These are phyloP conservation scores for Scytalidium sp. DNA, from an alignment of 2,329 filamentous ascomycete genomes.

Conservation along the genomic window DNA sequence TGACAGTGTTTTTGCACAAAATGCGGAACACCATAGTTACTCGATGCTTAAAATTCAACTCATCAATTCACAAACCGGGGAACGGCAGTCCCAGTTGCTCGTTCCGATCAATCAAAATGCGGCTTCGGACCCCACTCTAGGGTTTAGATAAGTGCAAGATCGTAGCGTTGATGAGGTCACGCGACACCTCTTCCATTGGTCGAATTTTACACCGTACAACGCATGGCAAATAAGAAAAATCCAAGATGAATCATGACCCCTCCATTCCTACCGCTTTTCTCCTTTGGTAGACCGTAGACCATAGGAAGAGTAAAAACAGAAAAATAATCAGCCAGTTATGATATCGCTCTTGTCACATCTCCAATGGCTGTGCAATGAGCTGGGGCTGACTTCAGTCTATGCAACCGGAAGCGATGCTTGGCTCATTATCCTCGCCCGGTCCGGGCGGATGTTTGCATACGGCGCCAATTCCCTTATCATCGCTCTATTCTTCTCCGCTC, in stretches of 20 bases:
- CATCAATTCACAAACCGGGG: too few species aligned
- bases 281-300: not conserved
- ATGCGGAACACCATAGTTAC: too few species aligned
- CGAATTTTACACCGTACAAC: not conserved
- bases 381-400: slow-evolving; percentile 41
- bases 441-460: slow-evolving; percentile 60
- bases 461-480: slow-evolving; percentile 54
- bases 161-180: not conserved
- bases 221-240: not conserved
- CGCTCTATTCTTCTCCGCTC: slow-evolving; percentile 50
- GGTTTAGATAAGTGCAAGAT: too few species aligned
- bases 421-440: slow-evolving; percentile 53
- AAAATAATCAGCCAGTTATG: not conserved
- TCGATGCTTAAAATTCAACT: too few species aligned
- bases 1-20: too few species aligned
- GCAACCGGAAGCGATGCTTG: slow-evolving; percentile 47
- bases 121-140: too few species aligned
- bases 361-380: slow-evolving; percentile 30
- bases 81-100: too few species aligned
- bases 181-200: not conserved
- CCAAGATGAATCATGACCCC: not conserved
- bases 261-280: not conserved
- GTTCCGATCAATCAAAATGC: too few species aligned
- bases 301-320: not conserved
- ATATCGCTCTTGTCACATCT: slow-evolving; percentile 7